Percentiles rank a stretch among this genome's conserved stretches.
Evolutionary conservation across 352 stramenopile species (phyloP).

Genomic region (Pythium scleroteichum): DNA sequence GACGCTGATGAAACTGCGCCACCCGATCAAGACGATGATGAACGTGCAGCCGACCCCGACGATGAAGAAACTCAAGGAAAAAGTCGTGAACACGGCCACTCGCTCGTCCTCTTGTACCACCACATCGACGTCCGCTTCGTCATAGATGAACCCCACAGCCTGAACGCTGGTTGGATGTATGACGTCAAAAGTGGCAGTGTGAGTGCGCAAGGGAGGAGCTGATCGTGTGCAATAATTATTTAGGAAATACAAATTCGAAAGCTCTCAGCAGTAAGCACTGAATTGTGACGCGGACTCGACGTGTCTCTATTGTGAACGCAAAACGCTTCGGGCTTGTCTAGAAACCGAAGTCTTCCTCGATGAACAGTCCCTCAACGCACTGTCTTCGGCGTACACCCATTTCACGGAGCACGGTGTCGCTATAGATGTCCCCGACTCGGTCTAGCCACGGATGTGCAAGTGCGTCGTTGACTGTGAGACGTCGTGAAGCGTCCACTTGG

Average conservation of each 20-base stretch:
- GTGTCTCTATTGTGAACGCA: too few species aligned
- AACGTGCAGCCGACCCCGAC: constrained; percentile 58
- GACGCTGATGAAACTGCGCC: constrained; percentile 49
- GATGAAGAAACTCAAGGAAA: constrained; percentile 68
- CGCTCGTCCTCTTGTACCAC: constrained; percentile 29
- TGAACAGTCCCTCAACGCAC: neutral
- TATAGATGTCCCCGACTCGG: constrained; percentile 38
- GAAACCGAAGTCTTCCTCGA: constrained; percentile 7
- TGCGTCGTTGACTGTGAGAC: constrained; percentile 45
- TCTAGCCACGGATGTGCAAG: constrained; percentile 61
- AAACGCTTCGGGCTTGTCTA: neutral
- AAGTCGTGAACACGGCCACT: constrained; percentile 22
- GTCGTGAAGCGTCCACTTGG: constrained; percentile 45
- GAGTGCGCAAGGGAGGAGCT: neutral
- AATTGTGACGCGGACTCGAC: too few species aligned
- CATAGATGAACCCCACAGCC: neutral
- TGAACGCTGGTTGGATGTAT: neutral
- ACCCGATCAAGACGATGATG: constrained; percentile 59
- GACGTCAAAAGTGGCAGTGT: neutral
- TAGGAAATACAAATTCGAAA: constrained; percentile 7
- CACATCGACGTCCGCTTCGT: constrained; percentile 29
- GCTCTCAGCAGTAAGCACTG: neutral
- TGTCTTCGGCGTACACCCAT: constrained; percentile 45
- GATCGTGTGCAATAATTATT: constrained; percentile 17
- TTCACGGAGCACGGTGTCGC: constrained; percentile 28